Percentiles rank a stretch among this genome's conserved stretches.
phyloP scores from a whole-genome alignment of 306 rosid species.

The Abrus precatorius region DNA sequence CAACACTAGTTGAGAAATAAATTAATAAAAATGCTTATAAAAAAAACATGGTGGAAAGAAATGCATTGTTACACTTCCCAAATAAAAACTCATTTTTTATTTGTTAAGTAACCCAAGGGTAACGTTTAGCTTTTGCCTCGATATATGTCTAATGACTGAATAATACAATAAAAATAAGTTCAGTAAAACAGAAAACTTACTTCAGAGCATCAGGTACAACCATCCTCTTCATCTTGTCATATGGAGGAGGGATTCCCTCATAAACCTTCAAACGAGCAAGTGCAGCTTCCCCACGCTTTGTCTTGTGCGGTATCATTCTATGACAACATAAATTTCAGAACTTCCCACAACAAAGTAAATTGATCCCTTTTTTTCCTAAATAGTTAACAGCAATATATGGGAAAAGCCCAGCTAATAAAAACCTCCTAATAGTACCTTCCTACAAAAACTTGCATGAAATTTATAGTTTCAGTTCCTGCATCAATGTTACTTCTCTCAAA shows the following conservation, averaged over 20 bases:
- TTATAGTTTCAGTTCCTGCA: too few relatives aligned
- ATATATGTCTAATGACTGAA: neutral
- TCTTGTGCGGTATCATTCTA: conserved; percentile 71
- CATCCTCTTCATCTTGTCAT: conserved; percentile 66
- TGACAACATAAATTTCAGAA: neutral
- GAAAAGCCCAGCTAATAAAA: too few relatives aligned
- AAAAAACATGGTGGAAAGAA: too few relatives aligned
- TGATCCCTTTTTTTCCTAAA: neutral
- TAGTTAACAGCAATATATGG: neutral
- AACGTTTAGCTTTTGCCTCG: too few relatives aligned
- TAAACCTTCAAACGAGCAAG: conserved; percentile 67
- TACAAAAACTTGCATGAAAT: too few relatives aligned
- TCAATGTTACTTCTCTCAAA: neutral
- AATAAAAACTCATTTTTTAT: too few relatives aligned
- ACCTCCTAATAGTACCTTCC: too few relatives aligned
- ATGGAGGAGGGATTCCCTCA: conserved; percentile 72
- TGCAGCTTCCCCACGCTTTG: conserved; percentile 69
- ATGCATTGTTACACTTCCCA: too few relatives aligned
- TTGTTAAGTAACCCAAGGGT: too few relatives aligned
- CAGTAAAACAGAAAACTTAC: conserved; percentile 47
- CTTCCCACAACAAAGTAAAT: neutral
- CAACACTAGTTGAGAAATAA: too few relatives aligned
- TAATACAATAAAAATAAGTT: neutral
- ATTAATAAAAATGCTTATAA: too few relatives aligned
- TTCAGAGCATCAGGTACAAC: conserved; percentile 71